Conservation (phyloP, 306 rosid genomes). For the Trichosanthes truncata region DNA sequence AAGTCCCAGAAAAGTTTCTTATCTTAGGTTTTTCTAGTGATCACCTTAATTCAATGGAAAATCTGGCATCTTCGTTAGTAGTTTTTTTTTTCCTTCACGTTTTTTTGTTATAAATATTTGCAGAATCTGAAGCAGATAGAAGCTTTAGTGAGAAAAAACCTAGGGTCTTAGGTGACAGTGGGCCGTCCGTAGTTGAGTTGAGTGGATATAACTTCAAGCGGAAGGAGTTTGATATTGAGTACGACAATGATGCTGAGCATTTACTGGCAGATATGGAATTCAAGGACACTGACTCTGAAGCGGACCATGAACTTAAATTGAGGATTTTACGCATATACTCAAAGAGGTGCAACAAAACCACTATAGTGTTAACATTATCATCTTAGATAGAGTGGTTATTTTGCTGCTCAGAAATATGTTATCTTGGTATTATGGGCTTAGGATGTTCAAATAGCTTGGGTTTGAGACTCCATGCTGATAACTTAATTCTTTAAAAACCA, state of each 20-base stretch:
- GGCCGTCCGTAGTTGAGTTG: constrained; percentile 52
- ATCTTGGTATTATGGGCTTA: not conserved
- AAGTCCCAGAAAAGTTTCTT: not conserved
- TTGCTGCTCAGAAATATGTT: not conserved
- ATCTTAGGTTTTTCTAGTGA: not conserved
- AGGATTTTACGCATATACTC: constrained; percentile 59
- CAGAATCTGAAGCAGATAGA: constrained; percentile 54
- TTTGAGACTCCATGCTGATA: not conserved
- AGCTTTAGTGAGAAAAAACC: constrained; percentile 72
- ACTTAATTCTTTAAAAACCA: not conserved
- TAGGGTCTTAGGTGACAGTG: constrained; percentile 52
- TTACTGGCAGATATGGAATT: constrained; percentile 89
- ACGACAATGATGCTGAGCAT: constrained; percentile 86
- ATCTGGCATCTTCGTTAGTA: not conserved
- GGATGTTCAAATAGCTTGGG: not conserved
- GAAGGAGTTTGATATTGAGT: constrained; percentile 79
- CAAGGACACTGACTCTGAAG: constrained; percentile 51
- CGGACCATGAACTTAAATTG: constrained; percentile 53
- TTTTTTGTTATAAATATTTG: not conserved
- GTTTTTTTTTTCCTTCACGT: not conserved
- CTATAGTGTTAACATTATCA: not conserved
- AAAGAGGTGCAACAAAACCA: constrained; percentile 36
- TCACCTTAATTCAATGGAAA: not conserved
- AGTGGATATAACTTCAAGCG: constrained; percentile 81
- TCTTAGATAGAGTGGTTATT: not conserved